These are phyloP conservation scores for Leccinum subgranulosum DNA, from an alignment of 768 basidiomycete genomes.

Conservation along the genomic window DNA sequence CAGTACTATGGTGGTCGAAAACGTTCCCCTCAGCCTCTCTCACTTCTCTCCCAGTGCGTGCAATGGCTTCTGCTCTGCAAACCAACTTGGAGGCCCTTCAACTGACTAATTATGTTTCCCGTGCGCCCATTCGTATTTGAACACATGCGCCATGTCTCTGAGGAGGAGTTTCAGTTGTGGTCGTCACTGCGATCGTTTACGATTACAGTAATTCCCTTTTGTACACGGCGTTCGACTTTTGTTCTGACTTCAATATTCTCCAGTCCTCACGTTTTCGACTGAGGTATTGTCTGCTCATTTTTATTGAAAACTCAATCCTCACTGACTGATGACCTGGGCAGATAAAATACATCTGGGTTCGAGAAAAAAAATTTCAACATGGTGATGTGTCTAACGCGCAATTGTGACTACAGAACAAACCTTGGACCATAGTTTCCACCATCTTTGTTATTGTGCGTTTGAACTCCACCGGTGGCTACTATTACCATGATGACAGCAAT, in stretches of 20 bases:
- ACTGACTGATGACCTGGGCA: no score
- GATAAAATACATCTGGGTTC: constrained; percentile 11
- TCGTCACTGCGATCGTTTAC: background rate
- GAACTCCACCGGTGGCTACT: no score
- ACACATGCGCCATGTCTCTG: background rate
- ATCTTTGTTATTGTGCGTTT: constrained; percentile 9
- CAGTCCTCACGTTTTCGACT: constrained; percentile 8
- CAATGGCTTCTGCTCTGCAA: background rate
- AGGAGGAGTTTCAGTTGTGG: background rate
- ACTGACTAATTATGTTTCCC: background rate
- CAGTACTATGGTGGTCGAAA: background rate
- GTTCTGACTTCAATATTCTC: background rate
- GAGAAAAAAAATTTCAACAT: no score
- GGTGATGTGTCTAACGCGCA: background rate
- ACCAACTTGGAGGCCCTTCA: no score
- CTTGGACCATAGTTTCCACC: constrained; percentile 9
- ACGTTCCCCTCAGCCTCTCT: no score
- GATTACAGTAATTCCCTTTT: background rate
- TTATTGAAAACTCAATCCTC: no score
- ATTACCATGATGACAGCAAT: no score
- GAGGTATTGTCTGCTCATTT: constrained; percentile 4
- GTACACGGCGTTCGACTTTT: background rate
- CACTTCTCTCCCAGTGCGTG: background rate
- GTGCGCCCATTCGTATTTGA: background rate
- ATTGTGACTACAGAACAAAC: background rate